Evolutionary conservation across 164 flowering plant species (phyloP).

Genomic region (Stephania japonica): DNA sequence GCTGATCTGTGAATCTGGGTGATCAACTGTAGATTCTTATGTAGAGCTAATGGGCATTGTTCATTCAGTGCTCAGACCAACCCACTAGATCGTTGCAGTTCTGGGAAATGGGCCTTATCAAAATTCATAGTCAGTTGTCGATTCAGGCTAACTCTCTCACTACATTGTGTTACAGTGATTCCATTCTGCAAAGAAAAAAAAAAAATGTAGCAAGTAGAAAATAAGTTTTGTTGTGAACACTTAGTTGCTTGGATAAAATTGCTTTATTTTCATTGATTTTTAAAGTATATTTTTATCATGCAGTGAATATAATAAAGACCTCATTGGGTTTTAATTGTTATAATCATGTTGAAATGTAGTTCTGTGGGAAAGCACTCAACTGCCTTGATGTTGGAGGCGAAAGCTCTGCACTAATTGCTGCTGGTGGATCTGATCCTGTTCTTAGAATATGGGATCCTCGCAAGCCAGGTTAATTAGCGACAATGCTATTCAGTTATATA

Average conservation of each 20-base stretch:
- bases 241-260: not conserved
- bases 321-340: not conserved
- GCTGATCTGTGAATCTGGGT: too few relatives aligned
- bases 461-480: conserved; percentile 57
- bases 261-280: not conserved
- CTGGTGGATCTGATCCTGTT: conserved; percentile 84
- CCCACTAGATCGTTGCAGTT: too few relatives aligned
- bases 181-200: too few relatives aligned
- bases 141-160: too few relatives aligned
- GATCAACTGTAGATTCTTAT: too few relatives aligned
- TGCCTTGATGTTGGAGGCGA: conserved; percentile 92
- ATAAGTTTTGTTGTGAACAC: not conserved
- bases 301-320: not conserved
- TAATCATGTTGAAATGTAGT: conserved; percentile 28
- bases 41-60: too few relatives aligned
- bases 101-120: too few relatives aligned
- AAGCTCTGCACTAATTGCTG: conserved; percentile 76
- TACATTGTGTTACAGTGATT: too few relatives aligned
- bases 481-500: not conserved
- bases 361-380: conserved; percentile 67
- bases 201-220: not conserved
- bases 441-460: conserved; percentile 98
- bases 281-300: not conserved
- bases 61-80: too few relatives aligned
- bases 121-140: too few relatives aligned